Conservation (phyloP, 2,329 filamentous ascomycete genomes). For the Paracoccidioides brasiliensis region DNA sequence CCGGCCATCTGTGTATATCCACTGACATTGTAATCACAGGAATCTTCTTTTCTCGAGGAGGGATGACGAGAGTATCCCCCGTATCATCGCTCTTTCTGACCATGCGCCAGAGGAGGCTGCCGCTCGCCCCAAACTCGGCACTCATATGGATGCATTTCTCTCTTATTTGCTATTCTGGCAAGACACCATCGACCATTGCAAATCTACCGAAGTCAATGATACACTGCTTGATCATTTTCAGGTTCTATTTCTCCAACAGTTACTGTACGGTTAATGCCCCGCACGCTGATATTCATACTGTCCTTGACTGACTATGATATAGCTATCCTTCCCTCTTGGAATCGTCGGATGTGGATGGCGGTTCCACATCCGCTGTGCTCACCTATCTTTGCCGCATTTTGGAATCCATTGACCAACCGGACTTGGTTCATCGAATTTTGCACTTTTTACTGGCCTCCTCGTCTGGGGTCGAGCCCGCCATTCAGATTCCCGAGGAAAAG, state of each 20-base stretch:
- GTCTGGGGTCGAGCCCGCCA: constrained; percentile 25
- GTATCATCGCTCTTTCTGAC: constrained; percentile 79
- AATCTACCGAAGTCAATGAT: constrained; percentile 79
- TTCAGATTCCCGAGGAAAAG: constrained; percentile 43
- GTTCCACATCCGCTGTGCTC: constrained; percentile 88
- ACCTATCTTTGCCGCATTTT: constrained; percentile 86
- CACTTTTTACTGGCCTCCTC: constrained; percentile 81
- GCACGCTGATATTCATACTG: not conserved
- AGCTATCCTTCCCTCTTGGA: constrained; percentile 92
- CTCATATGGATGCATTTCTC: constrained; percentile 84
- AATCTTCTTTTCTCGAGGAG: constrained; percentile 74
- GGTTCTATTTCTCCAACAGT: constrained; percentile 85
- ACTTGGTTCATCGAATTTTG: constrained; percentile 86
- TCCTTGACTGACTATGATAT: constrained; percentile 1
- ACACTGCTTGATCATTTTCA: constrained; percentile 95
- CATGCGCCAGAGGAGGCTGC: constrained; percentile 61
- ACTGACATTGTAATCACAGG: constrained; percentile 24
- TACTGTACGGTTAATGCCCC: constrained; percentile 49
- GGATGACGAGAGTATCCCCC: constrained; percentile 57
- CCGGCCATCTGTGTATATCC: constrained; percentile 31
- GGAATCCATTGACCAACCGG: constrained; percentile 80
- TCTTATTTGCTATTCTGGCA: constrained; percentile 97
- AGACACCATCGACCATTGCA: constrained; percentile 91
- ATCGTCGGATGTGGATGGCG: constrained; percentile 92
- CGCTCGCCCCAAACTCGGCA: constrained; percentile 67